Evolutionary conservation across 164 flowering plant genomes (phyloP), one percentile per base, ranked within the genome.

Genomic region (Kingdonia uniflora): DNA sequence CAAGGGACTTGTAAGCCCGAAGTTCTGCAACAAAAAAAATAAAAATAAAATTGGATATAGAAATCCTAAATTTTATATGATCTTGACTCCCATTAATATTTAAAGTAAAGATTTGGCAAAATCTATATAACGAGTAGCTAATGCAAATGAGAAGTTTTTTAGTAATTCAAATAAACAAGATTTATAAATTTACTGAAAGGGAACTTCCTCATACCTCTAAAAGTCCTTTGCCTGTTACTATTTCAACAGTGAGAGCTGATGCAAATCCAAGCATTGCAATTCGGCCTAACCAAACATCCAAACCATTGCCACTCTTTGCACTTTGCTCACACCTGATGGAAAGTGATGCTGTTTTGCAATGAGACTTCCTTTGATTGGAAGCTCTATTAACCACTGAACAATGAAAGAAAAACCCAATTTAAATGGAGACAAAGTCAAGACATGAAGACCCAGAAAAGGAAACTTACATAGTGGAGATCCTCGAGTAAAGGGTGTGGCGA

Each of bases 241-340:
- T 55, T 71, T 85, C 98, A 60, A 84, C 79, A 50, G 76, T 70
- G 50, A 92, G 68, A 38, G 87, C 95, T 23, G 65, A 74, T 16
- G 84, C 90, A 79, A 92, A 92, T 45, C 96, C 94, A 65, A 80
- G 64, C 96, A 92, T 92, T n/a, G 95, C 96, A 54, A 76, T 19
- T 24, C 98, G 78, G 5, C 98, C 98, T 1, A 92, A 71, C 98
- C 98, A 92, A 56, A 84, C 75, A 68, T 85, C 96, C 74, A 92
- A 66, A 55, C 84, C 62, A 68, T 58, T 71, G 15, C 90, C 42
- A 21, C 61, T 76, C 24, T 81, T 66, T 16, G 82, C 58, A 56
- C 82, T 66, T 66, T 81, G 95, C 71, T 85, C 94, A 49, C 85
- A 76, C 66, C 82, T 79, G 47, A 85, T 67, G 49, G 88, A 70